phyloP scores from a whole-genome alignment of 768 basidiomycete genomes.

The Pleurotus citrinopileatus region DNA sequence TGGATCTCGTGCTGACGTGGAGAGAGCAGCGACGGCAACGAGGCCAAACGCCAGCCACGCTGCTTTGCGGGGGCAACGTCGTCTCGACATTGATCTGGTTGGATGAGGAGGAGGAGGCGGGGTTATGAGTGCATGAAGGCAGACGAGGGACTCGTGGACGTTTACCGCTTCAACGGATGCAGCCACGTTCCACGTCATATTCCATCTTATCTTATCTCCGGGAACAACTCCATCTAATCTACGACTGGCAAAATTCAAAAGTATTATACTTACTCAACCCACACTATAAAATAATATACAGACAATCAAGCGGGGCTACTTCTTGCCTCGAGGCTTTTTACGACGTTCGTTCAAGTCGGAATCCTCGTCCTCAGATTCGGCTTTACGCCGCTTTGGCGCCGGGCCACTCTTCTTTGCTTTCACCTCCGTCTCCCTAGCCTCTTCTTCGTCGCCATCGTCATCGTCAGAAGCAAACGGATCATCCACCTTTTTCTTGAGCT shows the following conservation, averaged over 20 bases:
- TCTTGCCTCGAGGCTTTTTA: conserved; percentile 14
- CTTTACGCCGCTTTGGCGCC: conserved; percentile 10
- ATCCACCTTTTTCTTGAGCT: conserved; percentile 43
- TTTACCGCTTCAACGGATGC: neutral
- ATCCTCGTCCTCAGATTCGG: conserved; percentile 18
- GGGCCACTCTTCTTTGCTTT: conserved; percentile 9
- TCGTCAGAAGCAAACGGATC: conserved; percentile 63
- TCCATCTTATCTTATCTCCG: conserved; percentile 10
- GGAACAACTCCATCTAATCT: neutral
- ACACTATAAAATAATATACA: no score
- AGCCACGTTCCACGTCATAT: conserved; percentile 12
- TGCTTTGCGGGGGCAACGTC: conserved; percentile 37
- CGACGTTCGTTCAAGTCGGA: conserved; percentile 20
- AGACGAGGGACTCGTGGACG: neutral
- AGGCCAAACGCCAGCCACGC: conserved; percentile 63
- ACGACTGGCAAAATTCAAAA: neutral
- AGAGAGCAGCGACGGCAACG: conserved; percentile 44
- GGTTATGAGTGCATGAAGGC: neutral
- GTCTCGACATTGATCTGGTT: conserved; percentile 8
- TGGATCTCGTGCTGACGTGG: conserved; percentile 41
- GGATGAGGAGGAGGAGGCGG: neutral
- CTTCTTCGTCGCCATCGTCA: conserved; percentile 22
- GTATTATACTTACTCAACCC: neutral
- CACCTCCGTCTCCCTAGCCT: conserved; percentile 13
- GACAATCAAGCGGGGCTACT: neutral